These are phyloP conservation scores for Abortiporus biennis DNA, from an alignment of 1,284 basidiomycete species.

Conservation along the genomic window DNA sequence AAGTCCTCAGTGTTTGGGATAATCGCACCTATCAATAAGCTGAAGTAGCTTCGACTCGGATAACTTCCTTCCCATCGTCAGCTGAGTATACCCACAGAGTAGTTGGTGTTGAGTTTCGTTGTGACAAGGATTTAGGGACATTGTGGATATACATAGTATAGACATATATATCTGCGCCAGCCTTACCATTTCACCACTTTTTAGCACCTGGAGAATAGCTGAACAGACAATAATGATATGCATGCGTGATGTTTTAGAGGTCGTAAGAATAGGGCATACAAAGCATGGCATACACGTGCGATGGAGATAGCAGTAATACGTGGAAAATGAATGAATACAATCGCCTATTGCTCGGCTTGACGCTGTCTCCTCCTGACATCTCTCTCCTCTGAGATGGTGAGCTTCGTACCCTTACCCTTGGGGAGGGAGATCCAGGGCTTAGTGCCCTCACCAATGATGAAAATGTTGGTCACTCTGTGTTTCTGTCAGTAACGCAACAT, in stretches of 20 bases:
- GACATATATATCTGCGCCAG: too few species aligned
- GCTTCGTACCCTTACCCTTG: constrained; percentile 97
- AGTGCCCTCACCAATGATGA: constrained; percentile 92
- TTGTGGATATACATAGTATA: too few species aligned
- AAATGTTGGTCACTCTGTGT: constrained; percentile 89
- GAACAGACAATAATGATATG: too few species aligned
- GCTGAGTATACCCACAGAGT: too few species aligned
- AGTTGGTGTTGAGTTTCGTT: too few species aligned
- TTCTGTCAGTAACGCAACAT: constrained; percentile 2
- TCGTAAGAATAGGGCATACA: constrained; percentile 37
- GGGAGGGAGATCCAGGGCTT: constrained; percentile 98
- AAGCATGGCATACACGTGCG: constrained; percentile 38
- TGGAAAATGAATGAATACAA: constrained; percentile 25
- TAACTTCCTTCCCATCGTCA: too few species aligned
- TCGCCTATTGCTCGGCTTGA: constrained; percentile 42
- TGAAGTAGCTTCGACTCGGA: too few species aligned
- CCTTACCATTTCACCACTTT: too few species aligned
- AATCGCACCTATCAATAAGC: too few species aligned
- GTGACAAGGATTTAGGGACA: too few species aligned
- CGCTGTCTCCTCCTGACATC: constrained; percentile 74
- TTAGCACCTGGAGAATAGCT: too few species aligned
- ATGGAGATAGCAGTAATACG: constrained; percentile 17
- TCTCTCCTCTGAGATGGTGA: constrained; percentile 85
- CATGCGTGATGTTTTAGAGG: constrained; percentile 23
- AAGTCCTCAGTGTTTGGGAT: too few species aligned